phyloP scores from a whole-genome alignment of 306 rosid species.

The Glycine soja region DNA sequence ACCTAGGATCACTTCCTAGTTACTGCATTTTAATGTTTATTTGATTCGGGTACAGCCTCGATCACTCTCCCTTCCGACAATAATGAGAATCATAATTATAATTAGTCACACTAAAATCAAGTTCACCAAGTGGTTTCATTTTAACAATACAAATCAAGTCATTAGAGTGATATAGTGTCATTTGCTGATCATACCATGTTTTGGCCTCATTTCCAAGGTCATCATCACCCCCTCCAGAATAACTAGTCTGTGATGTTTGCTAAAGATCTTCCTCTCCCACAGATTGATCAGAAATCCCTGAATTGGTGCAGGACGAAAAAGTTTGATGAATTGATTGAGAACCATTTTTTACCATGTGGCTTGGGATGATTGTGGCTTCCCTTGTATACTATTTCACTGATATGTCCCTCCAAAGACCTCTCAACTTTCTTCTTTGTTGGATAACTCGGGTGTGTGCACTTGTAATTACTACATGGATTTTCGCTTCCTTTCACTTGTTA shows the following conservation, averaged over 20 bases:
- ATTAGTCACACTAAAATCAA: conserved; percentile 8
- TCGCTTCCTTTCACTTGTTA: conserved; percentile 82
- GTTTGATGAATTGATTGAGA: conserved; percentile 46
- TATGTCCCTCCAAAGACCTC: conserved; percentile 71
- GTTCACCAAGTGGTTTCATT: not conserved
- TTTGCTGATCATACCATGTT: conserved; percentile 55
- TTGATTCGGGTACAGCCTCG: too few species aligned
- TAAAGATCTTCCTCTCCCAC: conserved; percentile 67
- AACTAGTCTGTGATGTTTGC: conserved; percentile 57
- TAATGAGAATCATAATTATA: not conserved
- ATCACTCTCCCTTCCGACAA: conserved; percentile 72
- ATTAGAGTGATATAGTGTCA: not conserved
- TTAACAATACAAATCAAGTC: not conserved
- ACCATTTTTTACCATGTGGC: conserved; percentile 56
- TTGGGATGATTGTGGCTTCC: conserved; percentile 81
- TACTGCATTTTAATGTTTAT: too few species aligned
- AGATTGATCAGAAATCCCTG: conserved; percentile 54
- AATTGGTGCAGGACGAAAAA: conserved; percentile 44
- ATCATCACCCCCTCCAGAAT: too few species aligned
- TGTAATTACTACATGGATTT: conserved; percentile 79
- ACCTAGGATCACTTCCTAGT: too few species aligned
- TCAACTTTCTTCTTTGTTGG: conserved; percentile 81
- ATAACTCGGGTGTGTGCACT: conserved; percentile 64
- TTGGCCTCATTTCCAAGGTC: conserved; percentile 66
- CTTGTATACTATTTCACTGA: conserved; percentile 76